Base-by-base conservation (phyloP, 2,329 filamentous ascomycete genomes). In the Sclerotiophoma versabilis region DNA sequence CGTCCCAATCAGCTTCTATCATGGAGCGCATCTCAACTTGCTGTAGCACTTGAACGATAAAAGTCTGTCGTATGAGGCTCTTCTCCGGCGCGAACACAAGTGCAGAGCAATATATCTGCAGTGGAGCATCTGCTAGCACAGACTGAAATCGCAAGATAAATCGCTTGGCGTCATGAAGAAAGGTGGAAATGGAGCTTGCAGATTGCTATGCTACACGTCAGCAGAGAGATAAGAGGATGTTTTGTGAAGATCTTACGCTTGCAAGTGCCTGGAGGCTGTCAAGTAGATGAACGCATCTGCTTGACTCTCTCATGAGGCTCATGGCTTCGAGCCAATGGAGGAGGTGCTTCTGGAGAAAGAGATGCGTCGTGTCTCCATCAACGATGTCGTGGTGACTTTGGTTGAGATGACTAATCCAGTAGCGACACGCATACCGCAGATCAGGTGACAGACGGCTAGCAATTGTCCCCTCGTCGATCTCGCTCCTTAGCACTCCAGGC, bases 71-170 rank as follows among this genome's bases (percentile, higher is more conserved):
- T 25, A 54, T 26, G 33, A 50, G 25, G 36, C 65, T 72, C 3
- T 42, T 26, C 2, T 39, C 27, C 10, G 70, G 72, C 36, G 63
- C 67, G 49, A 76, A 75, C 5, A 75, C 33, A 6, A 77, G 65
- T 29, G 69, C 72, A 11, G 68, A 70, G 7, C 43, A 65, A 54
- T 77, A 78, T 17, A 62, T 53, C 52, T 77, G 74, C 12, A 77
- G 61, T 9, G 74, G 73, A 22, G 60, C 56, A 10, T 59, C 57
- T 54, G 69, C 58, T 23, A 76, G 64, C 23, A 6, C 15, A 34
- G 59, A 51, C 22, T 41, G 58, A 39, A 15, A 22, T 43, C 34
- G 15, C 34, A 38, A 5, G 7, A 14, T 12, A 23, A 38, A 38
- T 7, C 20, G 34, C 11, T 14, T 11, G 3, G 34, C 34, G 25